Base-by-base conservation (phyloP, 371 early-diverging fungal species). In the Funneliformis caledonium region DNA sequence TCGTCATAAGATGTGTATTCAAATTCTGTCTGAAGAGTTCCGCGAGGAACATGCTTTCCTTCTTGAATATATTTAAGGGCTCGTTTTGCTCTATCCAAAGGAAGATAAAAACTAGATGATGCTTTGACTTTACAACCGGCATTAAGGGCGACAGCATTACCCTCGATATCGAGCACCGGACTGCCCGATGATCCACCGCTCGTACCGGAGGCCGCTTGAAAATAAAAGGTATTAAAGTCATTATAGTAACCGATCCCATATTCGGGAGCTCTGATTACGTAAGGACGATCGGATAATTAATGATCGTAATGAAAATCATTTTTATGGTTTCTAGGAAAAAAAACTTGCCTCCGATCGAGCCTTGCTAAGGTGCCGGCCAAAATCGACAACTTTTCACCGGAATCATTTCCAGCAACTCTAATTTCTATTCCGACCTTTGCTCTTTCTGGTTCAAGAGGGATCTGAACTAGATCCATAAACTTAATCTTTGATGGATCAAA, bases 361-460 rank as follows among this genome's bases (percentile, higher is more conserved):
- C 96, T 88, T 11, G 95, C 93, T 9, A 96, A 83, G 1, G 93
- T 91, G 26, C 96, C 96, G 4, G 93, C 90, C 68, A 94, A 83
- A 80, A 96, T 95, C 67, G 89, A 89, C 48, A 96, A 87, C 82
- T 94, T 95, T 82, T 95, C 96, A 10, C 93, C 94, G 12, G 94
- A 94, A 82, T 95, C 94, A 83, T 94, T 94, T 81, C 94, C 96
- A 14, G 94, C 93, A 0, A 95, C 95, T 37, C 94, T 87, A 64
- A 95, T 93, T 65, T 95, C 96, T 78, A 93, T 85, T 16, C 96
- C 96, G 7, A 95, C 93, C 68, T 91, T 89, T 26, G 94, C 96
- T 0, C 88, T 82, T 60, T 92, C 91, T 0, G 96, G 96, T 59
- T 89, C 88, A 14, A 96, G 89, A 19, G 89, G 85, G 76, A 96